Evolutionary conservation across 2,329 filamentous ascomycete genomes (phyloP).

Genomic region (Botrytis sinoallii): DNA sequence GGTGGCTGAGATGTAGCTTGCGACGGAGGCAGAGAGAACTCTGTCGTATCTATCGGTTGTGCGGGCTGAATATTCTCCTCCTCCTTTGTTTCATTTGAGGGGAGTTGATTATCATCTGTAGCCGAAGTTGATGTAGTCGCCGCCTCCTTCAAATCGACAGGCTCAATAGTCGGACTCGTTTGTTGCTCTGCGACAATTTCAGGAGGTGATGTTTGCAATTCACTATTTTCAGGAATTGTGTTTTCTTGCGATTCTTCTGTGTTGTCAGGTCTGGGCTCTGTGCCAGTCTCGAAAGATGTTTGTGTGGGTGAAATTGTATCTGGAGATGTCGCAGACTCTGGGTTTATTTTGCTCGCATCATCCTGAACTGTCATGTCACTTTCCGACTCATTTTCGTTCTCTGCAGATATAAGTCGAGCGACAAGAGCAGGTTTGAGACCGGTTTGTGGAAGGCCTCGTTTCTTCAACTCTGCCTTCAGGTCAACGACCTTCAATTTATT

Average conservation of each 20-base stretch:
- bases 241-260: not conserved
- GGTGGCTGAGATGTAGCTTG: constrained; percentile 21
- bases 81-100: not conserved
- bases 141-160: not conserved
- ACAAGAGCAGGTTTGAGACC: constrained; percentile 72
- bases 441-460: constrained; percentile 63
- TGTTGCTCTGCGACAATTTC: not conserved
- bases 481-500: constrained; percentile 68
- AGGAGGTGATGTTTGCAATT: constrained; percentile 4
- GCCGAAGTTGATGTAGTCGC: not conserved
- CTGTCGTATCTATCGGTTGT: constrained; percentile 25
- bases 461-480: constrained; percentile 71
- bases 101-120: not conserved
- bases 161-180: constrained; percentile 19
- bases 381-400: constrained; percentile 39
- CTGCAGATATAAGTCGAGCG: constrained; percentile 54
- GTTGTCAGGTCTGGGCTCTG: not conserved
- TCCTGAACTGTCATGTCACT: constrained; percentile 35
- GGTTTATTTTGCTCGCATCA: constrained; percentile 28
- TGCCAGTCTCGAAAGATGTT: constrained; percentile 10
- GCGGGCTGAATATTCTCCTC: not conserved
- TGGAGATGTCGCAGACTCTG: constrained; percentile 29
- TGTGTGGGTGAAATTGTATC: constrained; percentile 28
- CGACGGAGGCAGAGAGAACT: constrained; percentile 23
- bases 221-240: not conserved